Evolutionary conservation across 495 filamentous ascomycete genomes (phyloP).

Genomic region (Daldinia concentrica): DNA sequence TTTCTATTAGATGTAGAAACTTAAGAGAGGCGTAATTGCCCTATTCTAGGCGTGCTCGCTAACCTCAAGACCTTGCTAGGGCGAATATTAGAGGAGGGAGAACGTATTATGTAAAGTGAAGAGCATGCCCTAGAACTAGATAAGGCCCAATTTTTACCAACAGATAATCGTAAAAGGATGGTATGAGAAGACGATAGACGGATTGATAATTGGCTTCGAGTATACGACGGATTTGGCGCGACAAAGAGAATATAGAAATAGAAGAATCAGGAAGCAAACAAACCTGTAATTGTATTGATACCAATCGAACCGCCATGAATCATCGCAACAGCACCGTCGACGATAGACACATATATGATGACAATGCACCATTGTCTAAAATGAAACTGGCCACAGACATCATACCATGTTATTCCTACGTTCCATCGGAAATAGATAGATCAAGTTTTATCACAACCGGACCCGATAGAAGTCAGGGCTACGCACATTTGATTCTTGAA

Average conservation of each 20-base stretch:
- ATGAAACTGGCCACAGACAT: background rate
- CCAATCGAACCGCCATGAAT: background rate
- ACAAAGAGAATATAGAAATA: no score
- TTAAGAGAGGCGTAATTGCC: background rate
- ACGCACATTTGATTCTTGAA: background rate
- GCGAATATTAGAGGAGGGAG: background rate
- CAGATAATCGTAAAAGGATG: background rate
- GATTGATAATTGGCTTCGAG: background rate
- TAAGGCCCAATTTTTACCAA: background rate
- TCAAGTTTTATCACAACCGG: background rate
- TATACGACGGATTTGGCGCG: background rate
- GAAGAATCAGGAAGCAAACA: slow-evolving; percentile 19
- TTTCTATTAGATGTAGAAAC: background rate
- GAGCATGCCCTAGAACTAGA: background rate
- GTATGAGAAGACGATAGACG: background rate
- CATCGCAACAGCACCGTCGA: background rate
- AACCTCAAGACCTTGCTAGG: background rate
- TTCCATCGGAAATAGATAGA: background rate
- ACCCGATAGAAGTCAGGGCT: background rate
- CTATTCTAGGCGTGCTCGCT: background rate
- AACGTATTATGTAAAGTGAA: background rate
- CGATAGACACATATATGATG: background rate
- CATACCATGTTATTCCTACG: background rate
- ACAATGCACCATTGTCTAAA: background rate
- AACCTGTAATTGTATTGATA: slow-evolving; percentile 1